Conservation (phyloP, 371 early-diverging fungal species). For the Apophysomyces trapeziformis region DNA sequence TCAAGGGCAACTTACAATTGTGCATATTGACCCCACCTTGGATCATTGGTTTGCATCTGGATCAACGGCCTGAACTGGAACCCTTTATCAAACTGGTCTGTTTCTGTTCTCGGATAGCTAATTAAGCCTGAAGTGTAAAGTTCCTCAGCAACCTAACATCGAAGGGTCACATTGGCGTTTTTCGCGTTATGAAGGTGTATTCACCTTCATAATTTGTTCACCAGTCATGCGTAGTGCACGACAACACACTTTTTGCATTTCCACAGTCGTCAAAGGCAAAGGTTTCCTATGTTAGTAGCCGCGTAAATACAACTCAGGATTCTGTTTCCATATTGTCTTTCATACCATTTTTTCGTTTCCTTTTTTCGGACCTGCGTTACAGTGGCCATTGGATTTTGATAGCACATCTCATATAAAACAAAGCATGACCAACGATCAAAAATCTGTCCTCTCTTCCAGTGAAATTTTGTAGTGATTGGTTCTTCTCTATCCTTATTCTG, state of each 20-base stretch:
- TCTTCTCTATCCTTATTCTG: conserved; percentile 22
- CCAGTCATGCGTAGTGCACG: conserved; percentile 77
- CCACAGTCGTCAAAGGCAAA: conserved; percentile 94
- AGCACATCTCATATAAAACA: conserved; percentile 77
- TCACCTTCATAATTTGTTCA: conserved; percentile 83
- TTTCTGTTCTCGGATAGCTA: conserved; percentile 99
- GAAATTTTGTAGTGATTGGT: conserved; percentile 60
- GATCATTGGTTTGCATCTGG: conserved; percentile 65
- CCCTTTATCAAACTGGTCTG: conserved; percentile 86
- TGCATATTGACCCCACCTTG: conserved; percentile 71
- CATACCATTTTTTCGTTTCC: conserved; percentile 81
- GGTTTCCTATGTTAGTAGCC: conserved; percentile 65
- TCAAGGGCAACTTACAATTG: conserved; percentile 46
- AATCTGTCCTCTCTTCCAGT: conserved; percentile 77
- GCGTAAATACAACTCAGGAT: not conserved
- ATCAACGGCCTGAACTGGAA: conserved; percentile 80
- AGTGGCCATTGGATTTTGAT: conserved; percentile 60
- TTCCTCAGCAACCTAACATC: conserved; percentile 75
- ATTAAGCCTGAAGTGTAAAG: conserved; percentile 92
- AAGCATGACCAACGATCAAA: conserved; percentile 78
- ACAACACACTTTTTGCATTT: conserved; percentile 90
- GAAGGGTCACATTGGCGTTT: not conserved
- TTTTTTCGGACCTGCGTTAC: conserved; percentile 65
- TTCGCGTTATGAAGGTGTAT: not conserved
- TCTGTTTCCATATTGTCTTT: not conserved